Evolutionary conservation across 1,284 basidiomycete species (phyloP).

Genomic region (Abortiporus biennis): DNA sequence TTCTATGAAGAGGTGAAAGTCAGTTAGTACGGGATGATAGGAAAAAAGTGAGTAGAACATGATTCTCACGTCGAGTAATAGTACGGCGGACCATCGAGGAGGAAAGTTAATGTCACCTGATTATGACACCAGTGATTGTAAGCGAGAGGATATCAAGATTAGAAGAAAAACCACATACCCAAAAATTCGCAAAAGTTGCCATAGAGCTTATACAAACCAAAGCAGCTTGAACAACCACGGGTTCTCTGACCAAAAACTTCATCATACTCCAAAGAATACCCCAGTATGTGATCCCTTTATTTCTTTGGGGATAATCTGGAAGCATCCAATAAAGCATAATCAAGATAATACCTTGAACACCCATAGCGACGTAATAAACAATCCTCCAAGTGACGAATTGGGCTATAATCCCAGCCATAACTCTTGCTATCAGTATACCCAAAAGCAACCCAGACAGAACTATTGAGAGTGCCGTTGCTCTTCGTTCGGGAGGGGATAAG

Average conservation of each 20-base stretch:
- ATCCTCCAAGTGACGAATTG: conserved; percentile 36
- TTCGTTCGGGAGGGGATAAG: conserved; percentile 36
- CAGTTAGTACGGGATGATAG: not conserved
- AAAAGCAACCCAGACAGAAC: conserved; percentile 41
- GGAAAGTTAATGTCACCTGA: conserved; percentile 35
- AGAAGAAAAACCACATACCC: conserved; percentile 21
- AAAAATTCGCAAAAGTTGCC: conserved; percentile 32
- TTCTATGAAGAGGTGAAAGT: conserved; percentile 16
- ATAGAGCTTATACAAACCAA: conserved; percentile 31
- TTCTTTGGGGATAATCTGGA: conserved; percentile 43
- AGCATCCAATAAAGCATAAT: conserved; percentile 31
- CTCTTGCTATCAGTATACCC: conserved; percentile 41
- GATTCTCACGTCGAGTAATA: conserved; percentile 27
- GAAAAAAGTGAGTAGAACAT: not conserved
- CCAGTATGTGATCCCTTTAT: conserved; percentile 30
- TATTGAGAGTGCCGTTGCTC: conserved; percentile 40
- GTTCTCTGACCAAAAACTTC: conserved; percentile 39
- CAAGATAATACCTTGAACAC: conserved; percentile 27
- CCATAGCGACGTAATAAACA: conserved; percentile 38
- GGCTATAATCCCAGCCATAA: conserved; percentile 38
- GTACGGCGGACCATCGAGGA: conserved; percentile 39
- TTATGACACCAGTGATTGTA: not conserved
- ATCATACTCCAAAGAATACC: conserved; percentile 38
- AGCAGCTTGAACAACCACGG: conserved; percentile 37
- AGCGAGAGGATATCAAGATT: not conserved